Conservation (phyloP, 2,329 filamentous ascomycete genomes). For the Colletotrichum sojae region DNA sequence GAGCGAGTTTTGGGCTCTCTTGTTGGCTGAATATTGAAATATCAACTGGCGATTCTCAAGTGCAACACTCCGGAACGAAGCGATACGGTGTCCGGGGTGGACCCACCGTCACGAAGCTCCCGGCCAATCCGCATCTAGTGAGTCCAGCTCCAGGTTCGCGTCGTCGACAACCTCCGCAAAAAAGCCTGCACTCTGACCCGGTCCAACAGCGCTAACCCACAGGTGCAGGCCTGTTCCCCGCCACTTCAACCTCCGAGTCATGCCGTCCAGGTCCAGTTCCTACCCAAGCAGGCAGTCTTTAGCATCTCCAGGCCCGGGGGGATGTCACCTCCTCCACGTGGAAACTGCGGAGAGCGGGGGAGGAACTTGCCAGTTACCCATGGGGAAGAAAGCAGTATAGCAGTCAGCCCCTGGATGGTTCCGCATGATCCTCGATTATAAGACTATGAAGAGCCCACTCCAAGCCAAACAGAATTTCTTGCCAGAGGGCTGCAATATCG, state of each 20-base stretch:
- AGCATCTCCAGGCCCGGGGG: slow-evolving; percentile 6
- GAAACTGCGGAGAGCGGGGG: slow-evolving; percentile 35
- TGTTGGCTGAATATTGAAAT: too few relatives aligned
- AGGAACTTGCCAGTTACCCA: slow-evolving; percentile 1
- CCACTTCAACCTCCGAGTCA: slow-evolving; percentile 16
- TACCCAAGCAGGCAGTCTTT: slow-evolving; percentile 26
- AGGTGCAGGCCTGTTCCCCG: slow-evolving; percentile 12
- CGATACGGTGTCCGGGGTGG: background rate
- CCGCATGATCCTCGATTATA: slow-evolving; percentile 7
- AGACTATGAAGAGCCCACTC: slow-evolving; percentile 22
- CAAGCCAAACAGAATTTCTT: too few relatives aligned
- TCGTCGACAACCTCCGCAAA: slow-evolving; percentile 22
- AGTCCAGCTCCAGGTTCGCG: background rate
- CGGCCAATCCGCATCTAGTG: background rate
- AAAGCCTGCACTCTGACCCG: background rate
- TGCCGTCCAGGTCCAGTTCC: background rate
- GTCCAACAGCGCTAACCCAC: slow-evolving; percentile 3
- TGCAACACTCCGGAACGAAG: background rate
- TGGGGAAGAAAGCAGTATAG: slow-evolving; percentile 12
- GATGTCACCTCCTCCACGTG: slow-evolving; percentile 17
- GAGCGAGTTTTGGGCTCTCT: background rate
- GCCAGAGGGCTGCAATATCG: background rate
- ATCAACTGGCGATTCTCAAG: too few relatives aligned
- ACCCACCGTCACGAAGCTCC: background rate
- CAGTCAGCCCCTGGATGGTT: slow-evolving; percentile 3